These are phyloP conservation scores for Coemansia sp. DNA, from an alignment of 192 early-diverging fungal genomes.

Conservation along the genomic window DNA sequence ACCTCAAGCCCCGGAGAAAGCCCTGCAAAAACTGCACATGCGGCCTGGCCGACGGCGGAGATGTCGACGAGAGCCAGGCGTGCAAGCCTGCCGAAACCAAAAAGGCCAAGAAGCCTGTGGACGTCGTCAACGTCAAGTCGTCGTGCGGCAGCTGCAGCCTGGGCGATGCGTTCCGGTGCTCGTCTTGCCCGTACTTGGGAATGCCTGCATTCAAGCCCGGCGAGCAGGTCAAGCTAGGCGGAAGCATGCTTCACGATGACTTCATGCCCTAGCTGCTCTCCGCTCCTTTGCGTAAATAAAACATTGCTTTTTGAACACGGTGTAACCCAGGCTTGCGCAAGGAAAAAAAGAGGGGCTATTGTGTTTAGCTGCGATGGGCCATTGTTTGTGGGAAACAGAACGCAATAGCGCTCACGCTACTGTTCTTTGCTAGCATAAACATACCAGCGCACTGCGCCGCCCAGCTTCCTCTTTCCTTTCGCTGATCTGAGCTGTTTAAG, in stretches of 20 bases:
- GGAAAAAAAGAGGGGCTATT: background rate
- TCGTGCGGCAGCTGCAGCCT: conserved; percentile 80
- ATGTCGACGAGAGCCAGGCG: conserved; percentile 50
- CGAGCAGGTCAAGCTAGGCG: conserved; percentile 84
- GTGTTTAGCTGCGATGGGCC: conserved; percentile 5
- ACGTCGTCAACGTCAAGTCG: conserved; percentile 59
- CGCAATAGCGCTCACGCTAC: conserved; percentile 6
- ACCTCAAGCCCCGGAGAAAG: conserved; percentile 77
- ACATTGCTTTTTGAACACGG: too few species aligned
- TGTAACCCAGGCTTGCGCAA: too few species aligned
- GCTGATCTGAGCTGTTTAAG: background rate
- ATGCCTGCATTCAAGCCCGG: conserved; percentile 97
- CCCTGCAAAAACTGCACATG: conserved; percentile 98
- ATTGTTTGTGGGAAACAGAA: conserved; percentile 2
- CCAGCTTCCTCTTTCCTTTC: background rate
- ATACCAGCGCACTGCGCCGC: background rate
- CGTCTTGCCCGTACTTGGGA: conserved; percentile 92
- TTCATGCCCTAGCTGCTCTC: conserved; percentile 32
- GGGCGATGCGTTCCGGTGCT: conserved; percentile 97
- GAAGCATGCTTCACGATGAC: conserved; percentile 57
- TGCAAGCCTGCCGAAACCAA: conserved; percentile 54
- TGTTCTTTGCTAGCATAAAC: conserved; percentile 1
- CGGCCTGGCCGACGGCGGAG: conserved; percentile 79
- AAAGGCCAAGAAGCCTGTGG: conserved; percentile 45
- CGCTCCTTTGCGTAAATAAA: too few species aligned